These are phyloP conservation scores for Cyclotella choctawhatcheeana DNA, from an alignment of 108 stramenopile species.

Conservation along the genomic window DNA sequence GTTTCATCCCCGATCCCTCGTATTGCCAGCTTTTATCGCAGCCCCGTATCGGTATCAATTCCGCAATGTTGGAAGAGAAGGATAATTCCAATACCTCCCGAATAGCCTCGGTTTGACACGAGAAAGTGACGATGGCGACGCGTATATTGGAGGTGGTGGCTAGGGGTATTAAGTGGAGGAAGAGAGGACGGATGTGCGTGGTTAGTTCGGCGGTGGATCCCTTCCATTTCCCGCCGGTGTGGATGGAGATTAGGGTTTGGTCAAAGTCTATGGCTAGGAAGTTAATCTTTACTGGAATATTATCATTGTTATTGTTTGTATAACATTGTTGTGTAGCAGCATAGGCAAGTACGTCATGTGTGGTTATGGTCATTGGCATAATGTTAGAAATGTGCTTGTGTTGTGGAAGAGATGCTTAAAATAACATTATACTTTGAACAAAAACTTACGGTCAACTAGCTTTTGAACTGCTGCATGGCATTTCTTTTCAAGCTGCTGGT, in stretches of 20 bases:
- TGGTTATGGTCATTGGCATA: no score
- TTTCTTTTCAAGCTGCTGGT: conserved; percentile 23
- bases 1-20: conserved; percentile 67
- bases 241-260: conserved; percentile 88
- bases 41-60: conserved; percentile 86
- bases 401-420: neutral
- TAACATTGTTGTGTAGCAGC: no score
- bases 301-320: no score
- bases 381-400: no score
- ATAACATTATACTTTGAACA: neutral
- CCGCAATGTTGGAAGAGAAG: conserved; percentile 34
- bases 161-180: conserved; percentile 68
- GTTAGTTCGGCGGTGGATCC: conserved; percentile 74
- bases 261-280: conserved; percentile 96
- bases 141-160: conserved; percentile 70
- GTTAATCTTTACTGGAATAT: conserved; percentile 68
- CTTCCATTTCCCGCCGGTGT: conserved; percentile 92
- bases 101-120: conserved; percentile 77
- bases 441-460: conserved; percentile 41
- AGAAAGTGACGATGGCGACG: conserved; percentile 93
- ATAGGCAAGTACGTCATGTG: no score
- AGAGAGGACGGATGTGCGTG: conserved; percentile 87
- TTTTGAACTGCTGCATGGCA: conserved; percentile 40
- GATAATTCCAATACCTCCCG: conserved; percentile 70
- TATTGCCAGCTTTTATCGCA: conserved; percentile 87